Evolutionary conservation across 1,139 yeast genomes (phyloP), one percentile per base, ranked within the genome.

Genomic region (Ashbya aceris): DNA sequence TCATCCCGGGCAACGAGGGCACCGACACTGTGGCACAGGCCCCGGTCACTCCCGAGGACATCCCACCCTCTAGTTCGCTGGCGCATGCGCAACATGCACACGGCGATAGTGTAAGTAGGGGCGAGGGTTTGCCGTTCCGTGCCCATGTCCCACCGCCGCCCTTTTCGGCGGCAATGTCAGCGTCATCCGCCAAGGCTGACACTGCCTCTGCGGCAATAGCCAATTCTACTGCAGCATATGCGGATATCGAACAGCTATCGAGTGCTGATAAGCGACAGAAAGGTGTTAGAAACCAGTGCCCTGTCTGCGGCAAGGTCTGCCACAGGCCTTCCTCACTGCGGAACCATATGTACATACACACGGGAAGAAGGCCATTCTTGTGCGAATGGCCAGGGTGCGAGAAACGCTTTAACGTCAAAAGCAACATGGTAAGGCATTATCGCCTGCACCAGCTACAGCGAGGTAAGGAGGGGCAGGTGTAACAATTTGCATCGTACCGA

Each of bases 391-490:
- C 36, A 6, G 27, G 31, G 26, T 40, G 43, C 20, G 14, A 40
- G 32, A 40, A 40, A 33, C 10, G 32, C 10, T 40, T 40, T 27
- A 40, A 40, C 33, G 43, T 40, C 27, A 40, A 40, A 31, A 40
- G 43, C 36, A 40, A 40, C 23, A 40, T 40, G 43, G 26, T 40
- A 10, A 13, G 43, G 27, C 43, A 40, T 17, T 73, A 72, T 50
- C 31, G 31, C 13, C 31, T 29, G 13, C 31, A 29, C 31, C 31
- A 29, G 31, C 13, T 29, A 29, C 31, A 29, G 31, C 13, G 13
- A 29, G 13, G 13, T 12, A 29, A 29, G 13, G 31, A 29, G 31
- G 13, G 13, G 31, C 11, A 17, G 23, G 23, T 17, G 3, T 17
- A 6, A 17, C 23, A 4, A 17, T 17, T 17, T 17, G 23, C 23